A percentile compares a stretch with the other conserved stretches of the same genome.
phyloP scores from a whole-genome alignment of 2,329 filamentous ascomycete species.

The Tolypocladium cylindrosporum region DNA sequence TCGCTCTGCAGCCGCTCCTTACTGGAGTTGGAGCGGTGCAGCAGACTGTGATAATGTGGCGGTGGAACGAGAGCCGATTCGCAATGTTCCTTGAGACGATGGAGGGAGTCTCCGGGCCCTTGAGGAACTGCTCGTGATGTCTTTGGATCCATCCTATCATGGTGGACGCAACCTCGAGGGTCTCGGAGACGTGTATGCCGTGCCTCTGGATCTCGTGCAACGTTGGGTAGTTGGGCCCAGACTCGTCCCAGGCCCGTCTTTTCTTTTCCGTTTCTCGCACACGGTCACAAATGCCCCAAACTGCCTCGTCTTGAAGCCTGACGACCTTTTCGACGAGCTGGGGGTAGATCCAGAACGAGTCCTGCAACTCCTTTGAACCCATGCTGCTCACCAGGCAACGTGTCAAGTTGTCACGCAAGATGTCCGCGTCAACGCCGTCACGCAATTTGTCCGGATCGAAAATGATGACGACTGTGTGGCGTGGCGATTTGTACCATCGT shows the following conservation, averaged over 20 bases:
- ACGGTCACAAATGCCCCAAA: constrained; percentile 27
- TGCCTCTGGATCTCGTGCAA: constrained; percentile 34
- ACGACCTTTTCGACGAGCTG: constrained; percentile 19
- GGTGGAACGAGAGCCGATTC: constrained; percentile 20
- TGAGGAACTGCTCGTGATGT: constrained; percentile 16
- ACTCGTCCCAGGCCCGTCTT: constrained; percentile 6
- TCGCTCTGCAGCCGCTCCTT: constrained; percentile 40
- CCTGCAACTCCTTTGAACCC: constrained; percentile 4
- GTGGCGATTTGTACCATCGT: constrained; percentile 10
- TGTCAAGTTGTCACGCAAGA: not conserved
- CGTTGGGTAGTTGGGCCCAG: constrained; percentile 20
- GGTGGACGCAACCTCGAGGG: constrained; percentile 22
- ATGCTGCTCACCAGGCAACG: not conserved
- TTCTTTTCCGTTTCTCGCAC: constrained; percentile 23
- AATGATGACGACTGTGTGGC: constrained; percentile 17
- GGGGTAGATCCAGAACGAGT: constrained; percentile 27
- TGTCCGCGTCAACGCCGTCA: not conserved
- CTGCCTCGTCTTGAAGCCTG: constrained; percentile 19
- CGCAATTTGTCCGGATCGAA: constrained; percentile 15
- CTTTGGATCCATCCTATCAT: constrained; percentile 20
- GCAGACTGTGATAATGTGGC: constrained; percentile 23
- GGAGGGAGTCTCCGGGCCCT: not conserved
- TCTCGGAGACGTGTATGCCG: constrained; percentile 33
- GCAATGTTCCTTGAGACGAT: constrained; percentile 12
- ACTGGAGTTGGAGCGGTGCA: constrained; percentile 26